Evolutionary conservation across 2,329 filamentous ascomycete species (phyloP), one percentile per base, ranked within the genome.

Genomic region (Diaporthe sp.): DNA sequence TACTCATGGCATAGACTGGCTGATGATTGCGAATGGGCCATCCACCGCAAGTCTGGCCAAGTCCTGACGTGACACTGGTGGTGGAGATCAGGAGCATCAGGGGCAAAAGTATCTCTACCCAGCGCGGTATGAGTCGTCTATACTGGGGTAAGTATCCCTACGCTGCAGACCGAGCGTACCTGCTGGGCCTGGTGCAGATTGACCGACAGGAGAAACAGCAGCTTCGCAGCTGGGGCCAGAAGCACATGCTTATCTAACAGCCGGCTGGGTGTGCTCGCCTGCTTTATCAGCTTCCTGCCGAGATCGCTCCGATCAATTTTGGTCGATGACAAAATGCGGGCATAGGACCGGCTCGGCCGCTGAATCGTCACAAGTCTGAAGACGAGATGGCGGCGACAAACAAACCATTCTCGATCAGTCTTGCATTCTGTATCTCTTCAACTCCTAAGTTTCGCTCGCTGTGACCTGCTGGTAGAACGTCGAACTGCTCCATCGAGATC

Each of bases 271-370:
- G 28, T 57, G 49, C 22, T 58, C 37, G 57, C 22, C 25, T 75
- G 73, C 73, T 75, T 75, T 73, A 77, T 77, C 76, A 77, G 76
- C 75, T 51, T 25, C 47, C 47, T 75, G 76, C 76, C 76, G 76
- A 75, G 61, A 44, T 72, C 39, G 58, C 70, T 75, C 76, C 76
- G 73, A 67, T 25, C 44, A 37, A 72, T 39, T 61, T 47, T 71
- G 25, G 20, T 51, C 57, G 60, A 75, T 75, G 58, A 75, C 75
- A 73, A 75, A 76, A 67, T 60, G 61, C 74, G 10, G 63, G 20
- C 37, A 63, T 17, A 12, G 34, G 42, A 60, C 58, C 63, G 44
- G 53, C 15, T 65, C 34, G 25, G n/a, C 55, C 47, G 47, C 47
- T 31, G 60, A 37, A 22, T n/a, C 44, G 51, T 49, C 37, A 34